phyloP scores from a whole-genome alignment of 257 asterid species.

The Solanum commersonii region DNA sequence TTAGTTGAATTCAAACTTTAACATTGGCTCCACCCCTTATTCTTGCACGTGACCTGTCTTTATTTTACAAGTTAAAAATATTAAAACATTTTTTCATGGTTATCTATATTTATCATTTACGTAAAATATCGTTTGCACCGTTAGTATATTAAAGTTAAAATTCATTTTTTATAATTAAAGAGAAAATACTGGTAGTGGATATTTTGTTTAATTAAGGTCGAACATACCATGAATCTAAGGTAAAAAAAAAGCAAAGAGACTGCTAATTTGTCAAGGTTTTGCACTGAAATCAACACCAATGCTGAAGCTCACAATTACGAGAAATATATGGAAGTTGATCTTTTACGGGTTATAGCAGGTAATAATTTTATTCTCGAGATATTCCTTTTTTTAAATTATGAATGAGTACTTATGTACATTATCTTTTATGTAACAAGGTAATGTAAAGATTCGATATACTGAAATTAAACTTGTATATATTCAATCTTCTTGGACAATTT shows the following conservation, averaged over 20 bases:
- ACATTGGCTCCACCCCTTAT: rapidly evolving
- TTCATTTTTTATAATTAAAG: neutral
- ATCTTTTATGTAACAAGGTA: neutral
- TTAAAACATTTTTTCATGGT: neutral
- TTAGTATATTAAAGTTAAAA: neutral
- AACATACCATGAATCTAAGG: conserved; percentile 27
- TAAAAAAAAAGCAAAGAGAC: conserved; percentile 24
- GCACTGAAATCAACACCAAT: conserved; percentile 45
- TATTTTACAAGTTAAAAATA: neutral
- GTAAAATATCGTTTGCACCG: neutral
- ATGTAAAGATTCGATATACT: neutral
- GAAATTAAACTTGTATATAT: no score
- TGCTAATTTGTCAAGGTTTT: conserved; percentile 40
- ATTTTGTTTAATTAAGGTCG: conserved; percentile 25
- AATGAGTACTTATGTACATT: no score
- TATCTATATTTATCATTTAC: neutral
- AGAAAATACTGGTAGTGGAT: neutral
- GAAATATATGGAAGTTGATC: neutral
- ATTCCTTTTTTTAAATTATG: no score
- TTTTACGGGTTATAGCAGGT: neutral
- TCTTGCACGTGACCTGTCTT: neutral
- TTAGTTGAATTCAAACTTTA: neutral
- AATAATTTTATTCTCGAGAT: no score
- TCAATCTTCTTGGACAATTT: no score
- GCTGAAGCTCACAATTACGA: neutral